Evolutionary conservation across 2,329 filamentous ascomycete genomes (phyloP).

Genomic region (Botrytis galanthina): DNA sequence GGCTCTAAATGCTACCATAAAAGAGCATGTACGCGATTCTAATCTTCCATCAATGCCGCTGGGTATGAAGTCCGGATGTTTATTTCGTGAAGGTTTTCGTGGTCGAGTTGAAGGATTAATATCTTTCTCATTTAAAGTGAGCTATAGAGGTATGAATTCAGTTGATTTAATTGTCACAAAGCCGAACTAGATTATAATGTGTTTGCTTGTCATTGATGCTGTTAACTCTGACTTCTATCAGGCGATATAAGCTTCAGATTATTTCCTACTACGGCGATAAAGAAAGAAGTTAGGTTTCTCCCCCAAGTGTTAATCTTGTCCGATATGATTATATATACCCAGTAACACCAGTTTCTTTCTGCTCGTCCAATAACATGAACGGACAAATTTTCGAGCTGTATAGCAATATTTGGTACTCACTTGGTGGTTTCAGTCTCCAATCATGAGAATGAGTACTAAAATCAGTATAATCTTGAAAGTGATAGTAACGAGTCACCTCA

Average conservation of each 20-base stretch:
- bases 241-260: neutral
- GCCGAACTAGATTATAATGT: neutral
- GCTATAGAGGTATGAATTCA: neutral
- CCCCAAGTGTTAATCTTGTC: neutral
- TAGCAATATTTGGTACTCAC: neutral
- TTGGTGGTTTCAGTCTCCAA: neutral
- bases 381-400: fast-evolving
- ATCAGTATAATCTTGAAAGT: neutral
- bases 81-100: neutral
- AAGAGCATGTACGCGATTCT: too few species aligned
- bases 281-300: neutral
- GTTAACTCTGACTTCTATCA: neutral
- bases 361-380: neutral
- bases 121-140: neutral
- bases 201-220: neutral
- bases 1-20: too few species aligned
- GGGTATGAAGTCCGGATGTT: fast-evolving
- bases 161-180: neutral
- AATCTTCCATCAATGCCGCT: neutral
- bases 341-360: neutral
- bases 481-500: too few species aligned
- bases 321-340: neutral
- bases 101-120: neutral
- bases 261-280: neutral
- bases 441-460: neutral